Conservation (phyloP, 495 filamentous ascomycete species). For the Lasiosphaeriaceae sp. region DNA sequence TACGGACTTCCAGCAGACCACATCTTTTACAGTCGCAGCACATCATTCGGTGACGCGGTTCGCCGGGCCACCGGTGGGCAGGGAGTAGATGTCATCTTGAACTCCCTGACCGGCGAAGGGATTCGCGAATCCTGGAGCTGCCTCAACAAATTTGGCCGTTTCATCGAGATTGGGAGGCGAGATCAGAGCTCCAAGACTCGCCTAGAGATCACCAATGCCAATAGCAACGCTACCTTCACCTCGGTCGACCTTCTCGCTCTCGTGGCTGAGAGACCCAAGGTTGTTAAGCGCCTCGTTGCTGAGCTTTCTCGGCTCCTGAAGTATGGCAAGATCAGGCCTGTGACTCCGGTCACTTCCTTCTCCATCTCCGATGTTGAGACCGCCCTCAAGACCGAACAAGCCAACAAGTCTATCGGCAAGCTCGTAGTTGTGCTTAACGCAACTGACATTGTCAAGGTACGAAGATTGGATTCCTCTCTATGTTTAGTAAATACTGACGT, state of each 20-base stretch:
- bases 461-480: not conserved
- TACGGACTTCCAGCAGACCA: conserved; percentile 50
- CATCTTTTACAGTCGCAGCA: conserved; percentile 51
- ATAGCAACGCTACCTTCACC: conserved; percentile 45
- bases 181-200: conserved; percentile 37
- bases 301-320: conserved; percentile 38
- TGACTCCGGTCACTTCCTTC: conserved; percentile 41
- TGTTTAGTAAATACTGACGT: conserved; percentile 1
- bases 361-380: conserved; percentile 49
- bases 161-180: conserved; percentile 42
- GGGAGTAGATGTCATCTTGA: conserved; percentile 64
- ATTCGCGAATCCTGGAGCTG: conserved; percentile 47
- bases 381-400: conserved; percentile 56
- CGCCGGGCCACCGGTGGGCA: conserved; percentile 42
- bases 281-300: conserved; percentile 35
- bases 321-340: conserved; percentile 36
- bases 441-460: conserved; percentile 38
- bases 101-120: conserved; percentile 48
- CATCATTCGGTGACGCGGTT: conserved; percentile 46
- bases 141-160: conserved; percentile 44
- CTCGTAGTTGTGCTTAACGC: conserved; percentile 44
- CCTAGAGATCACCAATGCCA: conserved; percentile 37
- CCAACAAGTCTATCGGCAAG: conserved; percentile 55
- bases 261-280: conserved; percentile 34
- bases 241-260: conserved; percentile 45